phyloP scores from a whole-genome alignment of 306 rosid species.

The Prunus salicina region DNA sequence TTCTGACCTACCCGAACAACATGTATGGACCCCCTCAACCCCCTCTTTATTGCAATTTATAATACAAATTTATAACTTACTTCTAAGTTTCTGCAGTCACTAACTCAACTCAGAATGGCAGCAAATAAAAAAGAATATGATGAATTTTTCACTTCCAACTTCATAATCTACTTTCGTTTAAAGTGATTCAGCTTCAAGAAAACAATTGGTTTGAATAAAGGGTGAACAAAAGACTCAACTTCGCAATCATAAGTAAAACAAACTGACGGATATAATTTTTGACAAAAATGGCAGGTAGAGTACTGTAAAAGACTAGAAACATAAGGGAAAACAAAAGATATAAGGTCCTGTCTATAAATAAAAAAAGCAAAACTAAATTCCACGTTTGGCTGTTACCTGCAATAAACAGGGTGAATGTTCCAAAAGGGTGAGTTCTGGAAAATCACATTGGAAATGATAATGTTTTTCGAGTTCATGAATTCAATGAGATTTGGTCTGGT shows the following conservation, averaged over 20 bases:
- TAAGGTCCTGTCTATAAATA: not conserved
- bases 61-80: not conserved
- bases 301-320: not conserved
- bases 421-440: slow-evolving; percentile 88
- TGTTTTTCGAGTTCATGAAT: slow-evolving; percentile 65
- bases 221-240: too few relatives aligned
- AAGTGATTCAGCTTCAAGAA: not conserved
- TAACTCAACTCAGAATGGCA: not conserved
- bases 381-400: slow-evolving; percentile 51
- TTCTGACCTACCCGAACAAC: not conserved
- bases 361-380: not conserved
- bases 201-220: not conserved
- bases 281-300: too few relatives aligned
- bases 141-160: not conserved
- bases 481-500: slow-evolving; percentile 90
- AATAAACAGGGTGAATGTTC: slow-evolving; percentile 95
- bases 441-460: slow-evolving; percentile 72
- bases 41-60: not conserved
- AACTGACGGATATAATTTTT: too few relatives aligned
- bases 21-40: not conserved
- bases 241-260: not conserved
- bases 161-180: not conserved
- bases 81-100: not conserved
- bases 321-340: not conserved
- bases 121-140: not conserved